Base-by-base conservation (phyloP, 2,329 filamentous ascomycete genomes). In the Orbilia quercus region DNA sequence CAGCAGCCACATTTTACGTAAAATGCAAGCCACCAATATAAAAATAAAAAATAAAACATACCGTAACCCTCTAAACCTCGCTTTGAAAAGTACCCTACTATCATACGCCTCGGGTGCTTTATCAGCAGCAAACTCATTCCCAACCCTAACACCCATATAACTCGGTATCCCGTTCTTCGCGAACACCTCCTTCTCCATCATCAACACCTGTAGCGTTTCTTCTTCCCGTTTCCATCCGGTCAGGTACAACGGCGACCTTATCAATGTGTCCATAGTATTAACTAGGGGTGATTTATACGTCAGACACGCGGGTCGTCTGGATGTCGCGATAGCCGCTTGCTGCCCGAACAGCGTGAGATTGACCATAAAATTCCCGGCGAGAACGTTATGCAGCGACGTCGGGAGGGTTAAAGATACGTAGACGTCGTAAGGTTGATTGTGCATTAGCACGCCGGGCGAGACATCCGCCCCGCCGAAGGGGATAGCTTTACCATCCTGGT, bases 311-410 rank as follows among this genome's bases (percentile, higher is more conserved):
- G 92, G 88, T 6, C 95, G 86, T 3, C 90, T 86, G 0, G 91
- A 90, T 40, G 82, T 85, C 76, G 88, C 86, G 1, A 91, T 81
- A 0, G 89, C 79, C 18, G 75, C 66, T 1, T 79, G 34, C 79
- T 78, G 36, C 77, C 77, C 47, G 48, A 91, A 84, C 57, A 96
- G 85, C 72, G 88, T 86, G 14, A 96, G 82, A 50, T 91, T 89
- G 16, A 98, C 83, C 95, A 99, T 99, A 84, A 97, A 98, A 82
- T 98, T 98, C 25, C 95, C 95, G 12, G 86, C 86, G 1, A 85
- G 86, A 20, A 90, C 82, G 78, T 99, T 99, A 1, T 84, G 81
- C 0, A 87, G 88, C 1, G 91, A 95, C 42, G 89, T 88, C 16
- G 95, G 95, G 75, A 99, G 84, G 2, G 86, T 85, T 31, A 99